Base-by-base conservation (phyloP, 257 asterid genomes). In the Plectranthus barbatus region DNA sequence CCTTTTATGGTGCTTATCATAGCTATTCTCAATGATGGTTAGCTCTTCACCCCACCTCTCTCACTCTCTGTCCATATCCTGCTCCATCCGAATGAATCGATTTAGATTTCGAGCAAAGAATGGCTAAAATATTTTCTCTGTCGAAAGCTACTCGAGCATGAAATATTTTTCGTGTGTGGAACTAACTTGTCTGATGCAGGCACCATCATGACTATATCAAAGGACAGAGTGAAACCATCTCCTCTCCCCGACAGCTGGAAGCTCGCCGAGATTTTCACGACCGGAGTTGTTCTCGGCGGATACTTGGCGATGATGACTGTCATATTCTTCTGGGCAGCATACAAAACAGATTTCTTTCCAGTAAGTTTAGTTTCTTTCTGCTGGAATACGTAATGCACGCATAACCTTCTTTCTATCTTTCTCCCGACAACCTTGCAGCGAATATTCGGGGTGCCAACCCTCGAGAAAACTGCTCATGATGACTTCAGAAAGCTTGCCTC, bases 1-100 rank as follows among this genome's bases (percentile, higher is more conserved):
- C 96, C 96, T 68, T 87, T 87, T 75, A 87, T 87, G 96, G 96
- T 87, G 74, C 96, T 87, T 76, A 87, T 87, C 72, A 87, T 87
- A 67, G 96, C 96, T 34, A 83, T 87, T 47, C 87, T 87, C 57
- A 87, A 87, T 71, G 96, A 87, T 56, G 96, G 94, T 81, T 56
- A 63, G 83, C 64, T 61, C 60, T 46, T 29, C 42, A 37, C 39
- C 15, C n/a, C 13, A 26, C 5, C 31, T 26, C 2, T 2, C 5
- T 26, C 5, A 26, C 5, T 26, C 5, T 26, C 31, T 26, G 31
- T 5, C 31, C 31, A 26, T 1, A 48, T 9, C 44, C 44, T 9
- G 44, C 44, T 7, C 4, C 41, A 36, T 1, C 41, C 12, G 41
- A 36, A 7, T 2, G 4, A 31, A 31, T 4, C 0, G 36, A 7